Base-by-base conservation (phyloP, 1,284 basidiomycete genomes). In the Trametes pubescens region DNA sequence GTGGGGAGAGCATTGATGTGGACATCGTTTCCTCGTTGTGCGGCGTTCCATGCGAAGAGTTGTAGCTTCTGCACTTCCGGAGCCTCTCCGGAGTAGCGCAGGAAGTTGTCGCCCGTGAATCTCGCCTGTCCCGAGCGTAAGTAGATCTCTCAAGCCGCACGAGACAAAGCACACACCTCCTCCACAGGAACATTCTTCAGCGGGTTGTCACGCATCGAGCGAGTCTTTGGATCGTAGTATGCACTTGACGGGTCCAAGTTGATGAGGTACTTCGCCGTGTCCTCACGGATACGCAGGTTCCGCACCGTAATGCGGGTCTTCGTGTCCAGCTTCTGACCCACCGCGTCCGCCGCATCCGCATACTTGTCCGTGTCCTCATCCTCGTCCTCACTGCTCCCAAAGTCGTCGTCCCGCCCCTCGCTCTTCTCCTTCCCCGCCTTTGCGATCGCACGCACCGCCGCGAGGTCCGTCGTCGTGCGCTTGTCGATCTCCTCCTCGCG, bases 141-240 rank as follows among this genome's bases (percentile, higher is more conserved):
- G 37, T 11, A 10, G 34, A n/a, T 44, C 16, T 53, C 5, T 22
- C 59, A 51, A 43, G 38, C 18, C 18, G 16, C 21, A 26, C 52
- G 51, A 51, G 24, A 65, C 40, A 24, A 14, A 58, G 59, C 53
- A 72, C 89, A 65, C 73, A 95, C 92, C 75, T 99, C 97, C 78
- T 98, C 95, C 13, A 93, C 82, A 2, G 88, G 81, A 37, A 94
- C 81, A 69, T 89, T 87, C 71, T 87, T 88, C 16, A 90, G 72
- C 0, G 98, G 97, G 43, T 97, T 96, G 74, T 99, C 97, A 77
- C 98, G 93, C 98, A 99, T 99, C 4, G 97, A 98, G 69, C 98
- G 91, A 29, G 98, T 99, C 83, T 99, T 99, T 54, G 98, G 98
- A 75, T 99, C 98, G 76, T 99, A 99, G 82, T 99, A 98, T 13